Evolutionary conservation across 192 early-diverging fungal species (phyloP).

Genomic region (Rhizoclosmatium sp.): DNA sequence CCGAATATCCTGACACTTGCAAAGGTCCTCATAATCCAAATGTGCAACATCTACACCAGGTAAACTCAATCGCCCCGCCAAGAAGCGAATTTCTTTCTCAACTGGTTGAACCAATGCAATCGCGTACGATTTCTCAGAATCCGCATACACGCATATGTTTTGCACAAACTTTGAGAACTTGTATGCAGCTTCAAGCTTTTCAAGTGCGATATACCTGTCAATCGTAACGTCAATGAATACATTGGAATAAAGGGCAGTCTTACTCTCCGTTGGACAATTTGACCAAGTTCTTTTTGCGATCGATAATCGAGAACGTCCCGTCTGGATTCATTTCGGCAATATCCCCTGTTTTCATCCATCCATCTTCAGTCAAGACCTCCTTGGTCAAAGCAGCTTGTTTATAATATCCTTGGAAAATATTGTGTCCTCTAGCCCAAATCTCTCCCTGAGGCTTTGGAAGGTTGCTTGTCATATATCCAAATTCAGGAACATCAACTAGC

Average conservation of each 20-base stretch:
- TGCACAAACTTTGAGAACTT: conserved; percentile 72
- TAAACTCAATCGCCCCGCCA: conserved; percentile 32
- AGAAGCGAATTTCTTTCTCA: conserved; percentile 52
- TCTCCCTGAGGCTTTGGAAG: conserved; percentile 70
- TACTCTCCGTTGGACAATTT: conserved; percentile 87
- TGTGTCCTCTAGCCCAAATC: conserved; percentile 83
- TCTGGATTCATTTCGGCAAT: conserved; percentile 84
- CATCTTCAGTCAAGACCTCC: conserved; percentile 75
- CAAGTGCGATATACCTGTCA: conserved; percentile 78
- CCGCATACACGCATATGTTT: conserved; percentile 72
- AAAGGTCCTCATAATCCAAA: conserved; percentile 60
- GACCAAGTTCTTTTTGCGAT: conserved; percentile 93
- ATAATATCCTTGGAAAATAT: conserved; percentile 82
- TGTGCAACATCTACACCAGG: conserved; percentile 37
- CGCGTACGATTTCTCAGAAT: conserved; percentile 73
- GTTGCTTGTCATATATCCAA: conserved; percentile 43
- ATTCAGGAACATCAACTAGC: conserved; percentile 68
- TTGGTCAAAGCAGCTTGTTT: conserved; percentile 72
- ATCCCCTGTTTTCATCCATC: conserved; percentile 91
- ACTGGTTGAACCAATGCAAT: conserved; percentile 80
- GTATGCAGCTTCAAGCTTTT: conserved; percentile 93
- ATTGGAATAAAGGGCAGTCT: neutral
- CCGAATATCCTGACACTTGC: conserved; percentile 43
- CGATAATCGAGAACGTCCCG: conserved; percentile 85
- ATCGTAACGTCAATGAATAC: neutral